Evolutionary conservation across 495 filamentous ascomycete genomes (phyloP).

Genomic region (Aeminium ludgeri): DNA sequence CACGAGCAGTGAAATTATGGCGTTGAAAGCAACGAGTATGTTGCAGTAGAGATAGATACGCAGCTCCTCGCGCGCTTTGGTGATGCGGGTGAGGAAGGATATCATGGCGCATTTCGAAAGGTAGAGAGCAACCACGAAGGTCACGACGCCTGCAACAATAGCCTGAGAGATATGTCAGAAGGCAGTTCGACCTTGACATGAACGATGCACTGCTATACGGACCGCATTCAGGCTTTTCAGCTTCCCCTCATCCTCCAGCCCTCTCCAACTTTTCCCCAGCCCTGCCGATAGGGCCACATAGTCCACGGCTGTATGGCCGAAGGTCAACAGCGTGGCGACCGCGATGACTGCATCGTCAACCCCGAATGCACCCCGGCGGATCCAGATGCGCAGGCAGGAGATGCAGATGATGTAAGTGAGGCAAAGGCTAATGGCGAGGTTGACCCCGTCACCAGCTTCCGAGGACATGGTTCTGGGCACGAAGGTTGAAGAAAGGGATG

Average conservation of each 20-base stretch:
- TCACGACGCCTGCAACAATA: constrained; percentile 1
- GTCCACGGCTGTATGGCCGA: constrained; percentile 1
- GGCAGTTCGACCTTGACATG: neutral
- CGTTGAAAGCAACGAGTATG: constrained; percentile 10
- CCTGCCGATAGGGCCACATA: constrained; percentile 3
- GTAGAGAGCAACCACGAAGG: constrained; percentile 10
- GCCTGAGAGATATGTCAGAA: constrained; percentile 5
- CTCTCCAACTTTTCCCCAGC: neutral
- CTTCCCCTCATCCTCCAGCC: neutral
- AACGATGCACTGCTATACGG: no score
- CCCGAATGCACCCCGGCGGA: constrained; percentile 2
- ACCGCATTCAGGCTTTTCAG: neutral
- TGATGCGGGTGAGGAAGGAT: constrained; percentile 18
- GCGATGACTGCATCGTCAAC: constrained; percentile 3
- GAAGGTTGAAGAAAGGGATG: neutral
- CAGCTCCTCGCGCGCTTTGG: constrained; percentile 5
- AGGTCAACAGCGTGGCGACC: neutral
- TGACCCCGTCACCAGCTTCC: no score
- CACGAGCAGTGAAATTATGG: constrained; percentile 7
- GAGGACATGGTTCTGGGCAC: neutral
- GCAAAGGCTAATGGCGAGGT: constrained; percentile 6
- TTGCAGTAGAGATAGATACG: constrained; percentile 10
- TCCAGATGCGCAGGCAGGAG: neutral
- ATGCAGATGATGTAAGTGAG: constrained; percentile 4
- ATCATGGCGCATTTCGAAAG: constrained; percentile 19